A percentile compares a stretch with the other conserved stretches of the same genome.
Conservation (phyloP, 2,329 filamentous ascomycete genomes). For the Setomelanomma holmii region DNA sequence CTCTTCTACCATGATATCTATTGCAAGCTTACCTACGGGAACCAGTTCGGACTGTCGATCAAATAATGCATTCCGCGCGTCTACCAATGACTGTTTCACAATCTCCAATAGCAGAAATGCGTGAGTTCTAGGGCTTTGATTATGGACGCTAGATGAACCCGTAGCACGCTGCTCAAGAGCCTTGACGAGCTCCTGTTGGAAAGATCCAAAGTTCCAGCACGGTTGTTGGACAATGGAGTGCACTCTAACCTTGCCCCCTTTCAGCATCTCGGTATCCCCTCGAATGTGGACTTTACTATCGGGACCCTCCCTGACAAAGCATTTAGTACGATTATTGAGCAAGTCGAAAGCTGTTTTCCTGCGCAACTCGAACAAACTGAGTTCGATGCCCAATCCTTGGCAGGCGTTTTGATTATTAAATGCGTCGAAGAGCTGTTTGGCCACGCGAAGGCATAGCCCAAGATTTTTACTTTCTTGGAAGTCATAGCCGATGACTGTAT, state of each 20-base stretch:
- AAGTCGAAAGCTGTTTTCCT: conserved; percentile 54
- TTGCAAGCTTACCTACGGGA: conserved; percentile 53
- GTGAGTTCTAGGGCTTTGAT: conserved; percentile 56
- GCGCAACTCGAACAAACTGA: conserved; percentile 53
- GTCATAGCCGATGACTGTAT: conserved; percentile 55
- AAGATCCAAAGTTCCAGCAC: conserved; percentile 48
- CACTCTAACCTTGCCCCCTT: conserved; percentile 52
- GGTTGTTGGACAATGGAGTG: conserved; percentile 45
- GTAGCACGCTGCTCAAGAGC: conserved; percentile 43
- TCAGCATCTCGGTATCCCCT: conserved; percentile 51
- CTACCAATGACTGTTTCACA: conserved; percentile 45
- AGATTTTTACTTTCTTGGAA: conserved; percentile 43
- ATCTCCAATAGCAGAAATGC: conserved; percentile 54
- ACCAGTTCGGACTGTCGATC: conserved; percentile 56
- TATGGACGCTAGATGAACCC: conserved; percentile 52
- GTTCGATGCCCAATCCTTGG: conserved; percentile 43
- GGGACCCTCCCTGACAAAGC: conserved; percentile 51
- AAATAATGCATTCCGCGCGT: conserved; percentile 48
- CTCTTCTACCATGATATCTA: conserved; percentile 52
- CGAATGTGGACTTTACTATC: conserved; percentile 53
- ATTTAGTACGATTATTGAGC: conserved; percentile 49
- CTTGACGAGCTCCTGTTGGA: conserved; percentile 36
- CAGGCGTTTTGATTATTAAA: conserved; percentile 34
- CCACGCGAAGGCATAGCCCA: conserved; percentile 50
- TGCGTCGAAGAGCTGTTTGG: conserved; percentile 34